Conservation (phyloP, 495 filamentous ascomycete genomes). For the Penicillium taxi region DNA sequence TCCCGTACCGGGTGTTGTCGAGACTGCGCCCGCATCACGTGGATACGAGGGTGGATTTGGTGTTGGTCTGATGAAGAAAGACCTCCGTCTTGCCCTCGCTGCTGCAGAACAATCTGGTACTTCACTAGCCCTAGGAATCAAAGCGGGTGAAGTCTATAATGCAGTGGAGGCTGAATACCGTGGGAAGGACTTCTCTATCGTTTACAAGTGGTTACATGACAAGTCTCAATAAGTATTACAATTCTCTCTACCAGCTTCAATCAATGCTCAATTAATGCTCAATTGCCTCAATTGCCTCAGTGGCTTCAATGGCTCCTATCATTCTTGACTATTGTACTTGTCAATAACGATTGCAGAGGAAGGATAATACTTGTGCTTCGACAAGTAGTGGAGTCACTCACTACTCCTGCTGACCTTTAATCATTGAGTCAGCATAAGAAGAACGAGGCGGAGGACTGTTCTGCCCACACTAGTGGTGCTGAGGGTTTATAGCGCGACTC, state of each 20-base stretch:
- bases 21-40: constrained; percentile 59
- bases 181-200: constrained; percentile 77
- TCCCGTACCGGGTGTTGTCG: constrained; percentile 77
- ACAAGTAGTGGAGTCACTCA: no score
- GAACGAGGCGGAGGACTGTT: no score
- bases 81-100: constrained; percentile 61
- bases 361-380: no score
- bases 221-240: constrained; percentile 23
- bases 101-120: constrained; percentile 64
- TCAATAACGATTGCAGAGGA: no score
- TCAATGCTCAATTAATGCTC: background rate
- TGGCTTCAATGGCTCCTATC: no score
- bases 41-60: constrained; percentile 81
- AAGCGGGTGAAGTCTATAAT: constrained; percentile 61
- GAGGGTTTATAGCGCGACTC: no score
- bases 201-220: constrained; percentile 63
- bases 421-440: no score
- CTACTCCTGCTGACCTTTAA: no score
- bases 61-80: constrained; percentile 77
- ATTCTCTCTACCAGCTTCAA: constrained; percentile 1
- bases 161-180: constrained; percentile 50
- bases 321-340: no score
- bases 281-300: no score
- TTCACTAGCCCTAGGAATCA: constrained; percentile 55
- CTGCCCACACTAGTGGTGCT: no score